Evolutionary conservation across 2,329 filamentous ascomycete genomes (phyloP).

Genomic region (Aureobasidium sp.): DNA sequence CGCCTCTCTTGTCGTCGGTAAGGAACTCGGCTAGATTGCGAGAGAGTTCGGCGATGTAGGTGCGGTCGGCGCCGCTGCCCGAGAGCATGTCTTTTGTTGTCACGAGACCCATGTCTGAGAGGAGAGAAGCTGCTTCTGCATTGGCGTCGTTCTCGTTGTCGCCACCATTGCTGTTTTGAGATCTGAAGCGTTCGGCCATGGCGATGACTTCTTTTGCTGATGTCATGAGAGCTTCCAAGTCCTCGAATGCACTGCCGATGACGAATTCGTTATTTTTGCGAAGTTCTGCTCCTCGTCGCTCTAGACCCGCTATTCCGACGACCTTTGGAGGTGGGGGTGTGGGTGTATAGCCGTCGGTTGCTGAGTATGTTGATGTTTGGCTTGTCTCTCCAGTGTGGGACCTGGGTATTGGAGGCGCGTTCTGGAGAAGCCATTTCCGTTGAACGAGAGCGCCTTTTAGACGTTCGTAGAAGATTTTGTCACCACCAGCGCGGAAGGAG

Average conservation of each 20-base stretch:
- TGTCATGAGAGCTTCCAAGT: conserved; percentile 92
- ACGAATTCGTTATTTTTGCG: conserved; percentile 88
- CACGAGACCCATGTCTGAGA: conserved; percentile 78
- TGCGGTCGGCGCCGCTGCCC: conserved; percentile 60
- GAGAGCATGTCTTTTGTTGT: conserved; percentile 91
- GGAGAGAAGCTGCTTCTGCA: conserved; percentile 62
- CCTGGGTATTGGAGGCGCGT: conserved; percentile 75
- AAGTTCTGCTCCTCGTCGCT: conserved; percentile 73
- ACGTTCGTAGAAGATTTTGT: conserved; percentile 81
- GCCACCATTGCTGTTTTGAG: conserved; percentile 52
- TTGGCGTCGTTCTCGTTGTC: conserved; percentile 44
- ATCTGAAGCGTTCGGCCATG: conserved; percentile 78
- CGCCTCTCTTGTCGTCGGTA: conserved; percentile 71
- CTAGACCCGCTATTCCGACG: conserved; percentile 85
- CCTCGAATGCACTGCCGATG: conserved; percentile 90
- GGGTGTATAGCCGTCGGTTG: conserved; percentile 23
- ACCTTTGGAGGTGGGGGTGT: conserved; percentile 42
- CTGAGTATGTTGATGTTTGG: conserved; percentile 18
- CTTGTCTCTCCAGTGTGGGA: conserved; percentile 17
- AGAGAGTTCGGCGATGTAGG: conserved; percentile 82
- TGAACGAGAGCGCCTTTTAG: conserved; percentile 83
- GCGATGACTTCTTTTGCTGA: conserved; percentile 94
- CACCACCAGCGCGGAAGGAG: conserved; percentile 82
- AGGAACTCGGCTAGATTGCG: conserved; percentile 82
- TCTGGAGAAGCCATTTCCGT: conserved; percentile 87